A percentile compares a stretch with the other conserved stretches of the same genome.
Evolutionary conservation across 2,329 filamentous ascomycete species (phyloP).

Genomic region (Verticillium isaacii): DNA sequence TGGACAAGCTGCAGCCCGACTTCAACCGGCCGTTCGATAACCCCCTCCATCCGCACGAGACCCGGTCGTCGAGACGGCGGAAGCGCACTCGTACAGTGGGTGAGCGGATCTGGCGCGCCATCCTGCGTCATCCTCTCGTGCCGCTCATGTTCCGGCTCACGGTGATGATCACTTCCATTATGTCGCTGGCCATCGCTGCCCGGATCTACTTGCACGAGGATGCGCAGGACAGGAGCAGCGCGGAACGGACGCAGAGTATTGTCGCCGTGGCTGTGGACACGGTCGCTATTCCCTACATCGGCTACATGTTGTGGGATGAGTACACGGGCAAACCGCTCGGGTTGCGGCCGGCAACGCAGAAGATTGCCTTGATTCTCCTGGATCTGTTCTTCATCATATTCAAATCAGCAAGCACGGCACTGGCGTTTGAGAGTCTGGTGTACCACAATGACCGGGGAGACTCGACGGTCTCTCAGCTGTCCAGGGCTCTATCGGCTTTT

Average conservation of each 20-base stretch:
- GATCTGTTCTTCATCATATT: slow-evolving; percentile 98
- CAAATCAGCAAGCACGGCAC: slow-evolving; percentile 84
- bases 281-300: slow-evolving; percentile 81
- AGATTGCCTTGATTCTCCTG: slow-evolving; percentile 83
- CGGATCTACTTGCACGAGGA: slow-evolving; percentile 64
- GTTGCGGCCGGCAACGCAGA: slow-evolving; percentile 75
- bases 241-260: slow-evolving; percentile 70
- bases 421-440: slow-evolving; percentile 83
- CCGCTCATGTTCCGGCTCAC: slow-evolving; percentile 78
- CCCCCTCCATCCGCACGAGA: slow-evolving; percentile 2
- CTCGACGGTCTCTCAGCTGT: slow-evolving; percentile 44
- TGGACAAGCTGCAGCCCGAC: slow-evolving; percentile 41
- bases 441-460: slow-evolving; percentile 33
- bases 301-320: slow-evolving; percentile 95
- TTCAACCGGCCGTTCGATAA: slow-evolving; percentile 34
- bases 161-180: slow-evolving; percentile 76
- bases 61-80: slow-evolving; percentile 10
- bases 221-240: slow-evolving; percentile 30
- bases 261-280: slow-evolving; percentile 89
- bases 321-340: slow-evolving; percentile 92
- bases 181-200: slow-evolving; percentile 73
- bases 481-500: slow-evolving; percentile 69
- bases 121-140: slow-evolving; percentile 79
- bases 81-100: slow-evolving; percentile 28
- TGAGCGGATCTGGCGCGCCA: slow-evolving; percentile 59